Evolutionary conservation across 164 flowering plant species (phyloP).

Genomic region (Kingdonia uniflora): DNA sequence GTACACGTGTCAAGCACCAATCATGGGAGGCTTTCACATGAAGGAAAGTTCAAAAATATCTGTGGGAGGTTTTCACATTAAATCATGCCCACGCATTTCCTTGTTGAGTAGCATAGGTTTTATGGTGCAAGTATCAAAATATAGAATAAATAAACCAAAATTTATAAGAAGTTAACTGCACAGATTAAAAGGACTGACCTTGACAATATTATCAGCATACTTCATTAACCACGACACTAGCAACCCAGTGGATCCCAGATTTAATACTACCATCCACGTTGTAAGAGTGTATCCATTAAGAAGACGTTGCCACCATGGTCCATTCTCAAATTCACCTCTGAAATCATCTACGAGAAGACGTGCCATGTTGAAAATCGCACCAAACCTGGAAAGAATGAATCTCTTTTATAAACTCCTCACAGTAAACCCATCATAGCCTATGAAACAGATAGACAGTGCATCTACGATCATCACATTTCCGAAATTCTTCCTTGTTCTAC

Average conservation of each 20-base stretch:
- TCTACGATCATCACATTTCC: too few relatives aligned
- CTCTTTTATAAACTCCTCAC: too few relatives aligned
- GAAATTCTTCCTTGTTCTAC: too few relatives aligned
- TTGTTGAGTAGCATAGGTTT: background rate
- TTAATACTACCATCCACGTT: constrained; percentile 92
- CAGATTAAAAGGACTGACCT: constrained; percentile 32
- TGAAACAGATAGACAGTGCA: too few relatives aligned
- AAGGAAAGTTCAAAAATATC: too few relatives aligned
- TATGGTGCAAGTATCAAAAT: background rate
- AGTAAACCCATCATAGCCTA: too few relatives aligned
- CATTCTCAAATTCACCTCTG: constrained; percentile 76
- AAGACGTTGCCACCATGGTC: constrained; percentile 94
- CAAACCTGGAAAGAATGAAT: constrained; percentile 47
- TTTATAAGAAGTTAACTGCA: background rate
- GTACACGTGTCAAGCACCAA: too few relatives aligned
- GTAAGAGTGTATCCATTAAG: constrained; percentile 66
- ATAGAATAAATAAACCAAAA: background rate
- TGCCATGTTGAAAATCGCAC: constrained; percentile 75
- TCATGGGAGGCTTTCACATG: too few relatives aligned
- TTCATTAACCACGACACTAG: constrained; percentile 98
- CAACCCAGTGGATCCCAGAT: constrained; percentile 89
- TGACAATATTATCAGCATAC: constrained; percentile 86
- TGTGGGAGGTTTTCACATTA: too few relatives aligned
- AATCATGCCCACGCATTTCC: background rate
- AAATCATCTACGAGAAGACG: constrained; percentile 75